Percentiles rank a stretch among this genome's conserved stretches.
Conservation (phyloP, 306 rosid genomes). For the Prunus padus region DNA sequence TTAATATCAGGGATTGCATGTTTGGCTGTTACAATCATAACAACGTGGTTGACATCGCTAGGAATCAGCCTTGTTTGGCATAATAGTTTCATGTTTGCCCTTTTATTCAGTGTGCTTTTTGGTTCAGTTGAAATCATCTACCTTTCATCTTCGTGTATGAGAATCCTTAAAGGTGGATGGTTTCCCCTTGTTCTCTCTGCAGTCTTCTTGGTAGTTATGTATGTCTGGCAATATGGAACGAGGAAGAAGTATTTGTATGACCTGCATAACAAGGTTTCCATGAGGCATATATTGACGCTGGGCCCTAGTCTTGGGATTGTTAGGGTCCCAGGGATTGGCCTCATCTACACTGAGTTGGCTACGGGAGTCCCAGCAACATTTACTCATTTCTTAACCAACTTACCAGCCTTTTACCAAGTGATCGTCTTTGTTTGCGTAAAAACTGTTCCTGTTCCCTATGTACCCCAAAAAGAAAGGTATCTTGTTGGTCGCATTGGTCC, state of each 20-base stretch:
- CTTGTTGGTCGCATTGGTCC: constrained; percentile 89
- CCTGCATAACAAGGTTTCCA: constrained; percentile 83
- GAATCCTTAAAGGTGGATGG: constrained; percentile 83
- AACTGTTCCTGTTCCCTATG: constrained; percentile 75
- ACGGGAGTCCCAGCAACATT: constrained; percentile 82
- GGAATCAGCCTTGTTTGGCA: constrained; percentile 83
- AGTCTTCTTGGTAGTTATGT: constrained; percentile 63
- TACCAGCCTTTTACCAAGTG: constrained; percentile 92
- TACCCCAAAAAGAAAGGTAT: constrained; percentile 78
- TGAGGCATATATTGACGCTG: constrained; percentile 67
- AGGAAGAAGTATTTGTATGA: constrained; percentile 75
- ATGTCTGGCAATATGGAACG: constrained; percentile 84
- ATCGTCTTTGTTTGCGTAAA: constrained; percentile 81
- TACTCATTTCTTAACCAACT: constrained; percentile 82
- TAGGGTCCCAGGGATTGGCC: constrained; percentile 92
- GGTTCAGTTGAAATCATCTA: constrained; percentile 66
- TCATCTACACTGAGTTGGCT: constrained; percentile 85
- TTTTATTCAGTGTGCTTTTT: constrained; percentile 53
- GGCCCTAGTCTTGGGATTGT: constrained; percentile 95
- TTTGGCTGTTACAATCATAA: constrained; percentile 53
- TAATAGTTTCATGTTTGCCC: constrained; percentile 45
- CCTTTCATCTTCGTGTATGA: constrained; percentile 66
- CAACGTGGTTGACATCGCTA: constrained; percentile 65
- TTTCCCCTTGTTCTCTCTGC: constrained; percentile 60
- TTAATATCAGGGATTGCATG: constrained; percentile 64